Base-by-base conservation (phyloP, 495 filamentous ascomycete species). In the Lophiotrema nucula region DNA sequence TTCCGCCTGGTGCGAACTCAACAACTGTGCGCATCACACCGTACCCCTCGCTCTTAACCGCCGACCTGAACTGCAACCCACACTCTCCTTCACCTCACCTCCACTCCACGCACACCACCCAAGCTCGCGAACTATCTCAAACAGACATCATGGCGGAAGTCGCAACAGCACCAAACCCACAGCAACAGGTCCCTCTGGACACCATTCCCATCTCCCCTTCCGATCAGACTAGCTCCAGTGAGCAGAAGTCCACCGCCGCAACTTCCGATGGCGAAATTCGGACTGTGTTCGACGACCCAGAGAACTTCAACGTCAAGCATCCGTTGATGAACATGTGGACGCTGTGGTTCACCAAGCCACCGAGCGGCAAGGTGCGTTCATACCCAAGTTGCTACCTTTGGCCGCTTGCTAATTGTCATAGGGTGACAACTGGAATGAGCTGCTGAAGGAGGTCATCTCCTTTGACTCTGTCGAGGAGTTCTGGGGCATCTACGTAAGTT, bases 221-320 rank as follows among this genome's bases (percentile, higher is more conserved):
- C 28, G 84, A 78, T 53, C 56, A 66, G 42, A 52, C 68, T 46
- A 63, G 65, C 22, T 70, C 57, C 16, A 55, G 68, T 52, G 70
- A 78, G n/a, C 72, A 77, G 50, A 43, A 52, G 19, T 59, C 58
- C 27, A 56, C 59, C 23, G 56, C 51, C 50, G 68, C 67, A 23
- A 67, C 71, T 19, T 62, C 74, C 52, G 67, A 59, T 45, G 73
- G 73, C 25, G 83, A 90, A 58, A 75, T 83, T 18, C 74, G 96
- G 65, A 97, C 93, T 23, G 91, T 98, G 54, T 97, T 98, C 78
- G 90, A 98, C 72, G 87, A 96, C 76, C 84, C 90, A 47, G 88
- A 97, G 48, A 95, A 97, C 79, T 98, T 98, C 82, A 97, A 95
- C 69, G 92, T 97, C 70, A 97, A 97, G 78, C 93, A 98, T 72